Evolutionary conservation across 2,329 filamentous ascomycete genomes (phyloP).

Genomic region (Xylaria multiplex): DNA sequence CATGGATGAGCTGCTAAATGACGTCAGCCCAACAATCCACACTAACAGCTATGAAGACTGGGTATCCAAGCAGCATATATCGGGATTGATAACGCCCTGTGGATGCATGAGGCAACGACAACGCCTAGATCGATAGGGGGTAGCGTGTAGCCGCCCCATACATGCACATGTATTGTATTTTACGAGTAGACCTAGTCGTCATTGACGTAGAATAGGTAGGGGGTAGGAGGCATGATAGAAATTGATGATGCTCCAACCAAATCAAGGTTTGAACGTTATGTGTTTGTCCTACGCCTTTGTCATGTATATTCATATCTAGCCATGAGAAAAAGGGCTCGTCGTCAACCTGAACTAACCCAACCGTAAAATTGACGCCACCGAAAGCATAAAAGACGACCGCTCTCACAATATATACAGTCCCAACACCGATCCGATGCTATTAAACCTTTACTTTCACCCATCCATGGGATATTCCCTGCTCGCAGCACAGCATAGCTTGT

Average conservation of each 20-base stretch:
- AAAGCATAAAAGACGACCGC: constrained; percentile 27
- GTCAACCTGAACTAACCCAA: constrained; percentile 15
- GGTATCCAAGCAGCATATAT: neutral
- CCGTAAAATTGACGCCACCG: constrained; percentile 16
- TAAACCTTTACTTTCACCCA: constrained; percentile 7
- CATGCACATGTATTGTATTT: too few species aligned
- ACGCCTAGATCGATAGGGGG: neutral
- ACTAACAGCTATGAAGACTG: neutral
- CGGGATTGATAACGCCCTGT: constrained; percentile 3
- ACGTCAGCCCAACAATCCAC: constrained; percentile 17
- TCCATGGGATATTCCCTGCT: neutral
- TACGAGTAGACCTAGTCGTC: too few species aligned
- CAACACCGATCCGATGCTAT: constrained; percentile 44
- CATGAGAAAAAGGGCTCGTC: constrained; percentile 16
- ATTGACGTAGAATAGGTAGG: neutral
- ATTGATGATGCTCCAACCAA: constrained; percentile 6
- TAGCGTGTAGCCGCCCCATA: too few species aligned
- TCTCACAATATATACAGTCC: constrained; percentile 26
- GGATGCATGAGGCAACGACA: neutral
- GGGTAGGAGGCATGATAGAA: neutral
- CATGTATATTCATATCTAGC: constrained; percentile 16
- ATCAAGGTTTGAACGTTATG: constrained; percentile 1
- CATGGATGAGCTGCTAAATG: constrained; percentile 16
- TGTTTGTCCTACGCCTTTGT: constrained; percentile 16
- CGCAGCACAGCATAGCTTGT: neutral